These are phyloP conservation scores for Phytophthora boehmeriae DNA, from an alignment of 352 stramenopile genomes.

Conservation along the genomic window DNA sequence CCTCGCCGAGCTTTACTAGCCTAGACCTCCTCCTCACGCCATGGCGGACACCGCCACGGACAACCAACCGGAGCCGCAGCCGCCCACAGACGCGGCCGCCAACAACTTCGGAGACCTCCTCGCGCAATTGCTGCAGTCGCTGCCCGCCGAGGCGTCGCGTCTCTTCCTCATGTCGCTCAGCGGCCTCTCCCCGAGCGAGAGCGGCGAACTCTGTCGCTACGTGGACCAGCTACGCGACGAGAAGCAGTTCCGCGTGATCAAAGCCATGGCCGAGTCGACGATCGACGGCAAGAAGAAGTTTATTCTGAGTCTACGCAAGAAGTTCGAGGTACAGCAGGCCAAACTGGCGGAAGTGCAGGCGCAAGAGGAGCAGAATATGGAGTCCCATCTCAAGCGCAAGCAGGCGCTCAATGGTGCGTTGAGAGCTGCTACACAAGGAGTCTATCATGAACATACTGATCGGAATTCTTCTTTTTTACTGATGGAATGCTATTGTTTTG, in stretches of 20 bases:
- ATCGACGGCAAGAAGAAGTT: constrained; percentile 85
- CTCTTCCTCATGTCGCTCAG: constrained; percentile 82
- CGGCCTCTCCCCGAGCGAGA: constrained; percentile 72
- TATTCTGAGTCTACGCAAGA: constrained; percentile 66
- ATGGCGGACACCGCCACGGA: constrained; percentile 37
- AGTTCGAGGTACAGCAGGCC: constrained; percentile 69
- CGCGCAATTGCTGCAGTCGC: constrained; percentile 70
- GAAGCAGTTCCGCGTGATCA: constrained; percentile 89
- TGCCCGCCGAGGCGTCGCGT: constrained; percentile 71
- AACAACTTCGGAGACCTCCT: constrained; percentile 79
- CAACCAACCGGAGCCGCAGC: constrained; percentile 40
- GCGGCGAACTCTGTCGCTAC: constrained; percentile 78
- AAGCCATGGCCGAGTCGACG: constrained; percentile 80
- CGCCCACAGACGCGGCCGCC: constrained; percentile 26
- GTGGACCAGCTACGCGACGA: constrained; percentile 73
- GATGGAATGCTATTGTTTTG: constrained; percentile 15
- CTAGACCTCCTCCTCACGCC: not conserved
- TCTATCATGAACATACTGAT: not conserved
- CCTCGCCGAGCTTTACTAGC: not conserved
- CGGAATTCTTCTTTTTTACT: constrained; percentile 14
- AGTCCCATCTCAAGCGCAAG: constrained; percentile 73
- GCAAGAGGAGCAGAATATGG: constrained; percentile 66
- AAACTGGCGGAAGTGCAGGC: constrained; percentile 57
- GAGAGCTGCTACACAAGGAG: not conserved
- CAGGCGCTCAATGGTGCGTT: constrained; percentile 65